Evolutionary conservation across 176 grass and related monocot species (phyloP).

Genomic region (Avena atlantica): DNA sequence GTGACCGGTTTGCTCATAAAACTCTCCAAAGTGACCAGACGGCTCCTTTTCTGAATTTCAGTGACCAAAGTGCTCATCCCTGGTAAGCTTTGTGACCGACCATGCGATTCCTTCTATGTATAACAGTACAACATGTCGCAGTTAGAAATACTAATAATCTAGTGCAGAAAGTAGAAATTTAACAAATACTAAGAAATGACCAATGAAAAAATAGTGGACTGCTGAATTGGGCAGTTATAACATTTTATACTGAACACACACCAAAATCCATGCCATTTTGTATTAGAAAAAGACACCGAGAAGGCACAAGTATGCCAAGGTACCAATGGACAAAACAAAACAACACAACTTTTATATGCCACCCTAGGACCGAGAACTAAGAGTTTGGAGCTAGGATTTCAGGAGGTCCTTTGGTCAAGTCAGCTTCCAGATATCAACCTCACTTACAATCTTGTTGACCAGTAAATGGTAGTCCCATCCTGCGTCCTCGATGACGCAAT

Average conservation of each 20-base stretch:
- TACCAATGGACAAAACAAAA: neutral
- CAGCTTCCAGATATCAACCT: neutral
- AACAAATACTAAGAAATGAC: constrained; percentile 1
- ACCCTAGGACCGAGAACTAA: neutral
- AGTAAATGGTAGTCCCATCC: neutral
- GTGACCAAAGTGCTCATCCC: too few relatives aligned
- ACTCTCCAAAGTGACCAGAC: too few relatives aligned
- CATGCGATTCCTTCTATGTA: neutral
- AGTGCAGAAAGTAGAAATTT: neutral
- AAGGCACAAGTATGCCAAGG: neutral
- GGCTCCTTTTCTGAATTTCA: too few relatives aligned
- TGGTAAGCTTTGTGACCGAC: too few relatives aligned
- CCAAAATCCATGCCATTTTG: constrained; percentile 4
- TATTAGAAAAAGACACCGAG: neutral
- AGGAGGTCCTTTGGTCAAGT: neutral
- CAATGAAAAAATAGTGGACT: constrained; percentile 21
- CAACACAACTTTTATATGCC: neutral
- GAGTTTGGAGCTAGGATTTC: neutral
- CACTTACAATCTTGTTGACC: neutral
- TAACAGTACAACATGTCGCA: constrained; percentile 7
- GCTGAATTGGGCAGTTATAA: constrained; percentile 4
- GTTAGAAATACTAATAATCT: constrained; percentile 9
- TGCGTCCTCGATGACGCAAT: neutral
- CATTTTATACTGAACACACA: neutral
- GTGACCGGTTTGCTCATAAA: too few relatives aligned